Evolutionary conservation across 2,329 filamentous ascomycete species (phyloP).

Genomic region (Trichoderma simmonsii): DNA sequence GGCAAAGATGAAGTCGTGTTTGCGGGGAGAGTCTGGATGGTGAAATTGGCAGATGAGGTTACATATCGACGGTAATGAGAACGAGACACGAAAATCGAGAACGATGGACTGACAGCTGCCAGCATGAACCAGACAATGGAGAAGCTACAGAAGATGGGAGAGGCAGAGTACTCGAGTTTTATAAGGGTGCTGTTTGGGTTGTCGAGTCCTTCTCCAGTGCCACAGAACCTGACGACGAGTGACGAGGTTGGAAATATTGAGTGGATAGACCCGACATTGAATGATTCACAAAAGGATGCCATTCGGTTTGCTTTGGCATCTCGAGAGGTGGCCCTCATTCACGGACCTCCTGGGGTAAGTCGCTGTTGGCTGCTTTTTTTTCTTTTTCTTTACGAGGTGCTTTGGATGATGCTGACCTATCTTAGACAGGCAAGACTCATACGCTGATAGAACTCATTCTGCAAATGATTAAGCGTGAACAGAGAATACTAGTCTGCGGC

Average conservation of each 20-base stretch:
- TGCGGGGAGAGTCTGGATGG: slow-evolving; percentile 56
- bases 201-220: slow-evolving; percentile 48
- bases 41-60: slow-evolving; percentile 67
- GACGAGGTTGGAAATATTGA: slow-evolving; percentile 47
- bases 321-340: slow-evolving; percentile 81
- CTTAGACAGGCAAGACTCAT: slow-evolving; percentile 87
- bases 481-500: slow-evolving; percentile 85
- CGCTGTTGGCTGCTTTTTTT: not conserved
- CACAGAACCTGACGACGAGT: slow-evolving; percentile 40
- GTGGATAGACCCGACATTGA: slow-evolving; percentile 61
- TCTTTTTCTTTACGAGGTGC: not conserved
- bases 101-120: not conserved
- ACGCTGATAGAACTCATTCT: slow-evolving; percentile 92
- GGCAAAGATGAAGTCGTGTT: slow-evolving; percentile 49
- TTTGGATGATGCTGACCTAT: slow-evolving; percentile 2
- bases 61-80: slow-evolving; percentile 53
- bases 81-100: not conserved
- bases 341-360: slow-evolving; percentile 80
- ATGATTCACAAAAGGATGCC: slow-evolving; percentile 65
- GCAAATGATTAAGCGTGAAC: slow-evolving; percentile 73
- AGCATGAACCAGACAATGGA: slow-evolving; percentile 65
- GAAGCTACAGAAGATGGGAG: slow-evolving; percentile 54
- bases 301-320: slow-evolving; percentile 81
- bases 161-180: slow-evolving; percentile 57
- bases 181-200: slow-evolving; percentile 62